Conservation (phyloP, 768 basidiomycete genomes). For the Postia placenta region DNA sequence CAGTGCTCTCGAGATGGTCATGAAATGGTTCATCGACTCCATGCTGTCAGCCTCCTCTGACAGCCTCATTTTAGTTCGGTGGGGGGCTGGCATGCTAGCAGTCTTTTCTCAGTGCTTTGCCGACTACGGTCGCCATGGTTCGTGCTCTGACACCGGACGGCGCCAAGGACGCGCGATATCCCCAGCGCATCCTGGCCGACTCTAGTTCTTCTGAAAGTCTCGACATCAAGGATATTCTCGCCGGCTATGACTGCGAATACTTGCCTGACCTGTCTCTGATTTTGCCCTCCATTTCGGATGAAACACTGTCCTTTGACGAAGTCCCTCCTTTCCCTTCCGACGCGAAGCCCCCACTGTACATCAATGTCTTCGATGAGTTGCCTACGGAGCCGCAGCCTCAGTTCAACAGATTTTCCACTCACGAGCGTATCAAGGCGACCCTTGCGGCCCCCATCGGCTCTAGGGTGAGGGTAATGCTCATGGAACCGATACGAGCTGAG, state of each 20-base stretch:
- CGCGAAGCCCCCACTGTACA: constrained; percentile 23
- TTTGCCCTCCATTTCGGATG: constrained; percentile 11
- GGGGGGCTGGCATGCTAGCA: background rate
- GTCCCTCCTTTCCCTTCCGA: constrained; percentile 27
- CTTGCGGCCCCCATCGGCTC: constrained; percentile 29
- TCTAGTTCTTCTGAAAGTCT: constrained; percentile 7
- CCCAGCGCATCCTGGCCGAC: background rate
- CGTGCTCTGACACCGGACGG: background rate
- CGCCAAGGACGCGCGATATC: background rate
- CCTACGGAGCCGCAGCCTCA: constrained; percentile 13
- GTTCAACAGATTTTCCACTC: constrained; percentile 16
- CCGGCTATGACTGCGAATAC: constrained; percentile 6
- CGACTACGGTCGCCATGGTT: background rate
- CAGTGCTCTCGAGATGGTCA: no score
- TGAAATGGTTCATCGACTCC: no score
- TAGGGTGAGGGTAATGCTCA: constrained; percentile 29
- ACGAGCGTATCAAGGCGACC: constrained; percentile 16
- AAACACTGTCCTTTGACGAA: constrained; percentile 18
- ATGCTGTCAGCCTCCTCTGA: background rate
- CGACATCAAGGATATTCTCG: constrained; percentile 9
- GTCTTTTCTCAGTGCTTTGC: background rate
- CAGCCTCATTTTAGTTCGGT: background rate
- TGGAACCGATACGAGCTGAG: constrained; percentile 27
- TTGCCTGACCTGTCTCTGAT: constrained; percentile 19
- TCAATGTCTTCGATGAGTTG: constrained; percentile 16